A percentile compares a stretch with the other conserved stretches of the same genome.
Conservation (phyloP, 1,139 yeast genomes). For the Geotrichum aggregatum region DNA sequence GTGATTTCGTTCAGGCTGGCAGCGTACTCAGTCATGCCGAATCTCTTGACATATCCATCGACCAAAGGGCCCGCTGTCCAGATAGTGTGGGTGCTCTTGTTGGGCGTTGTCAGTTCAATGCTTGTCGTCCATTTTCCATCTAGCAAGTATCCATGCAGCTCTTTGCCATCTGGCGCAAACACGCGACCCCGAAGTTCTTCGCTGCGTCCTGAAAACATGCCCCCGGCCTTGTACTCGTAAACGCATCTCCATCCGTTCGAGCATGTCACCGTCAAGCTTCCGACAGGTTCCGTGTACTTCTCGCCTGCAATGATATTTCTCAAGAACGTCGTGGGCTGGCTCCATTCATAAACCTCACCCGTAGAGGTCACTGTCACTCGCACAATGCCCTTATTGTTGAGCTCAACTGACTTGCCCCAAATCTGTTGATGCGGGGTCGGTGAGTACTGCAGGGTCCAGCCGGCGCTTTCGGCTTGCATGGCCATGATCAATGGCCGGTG, state of each 20-base stretch:
- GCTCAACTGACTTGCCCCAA: slow-evolving; percentile 92
- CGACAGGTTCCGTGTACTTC: slow-evolving; percentile 82
- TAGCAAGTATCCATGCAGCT: slow-evolving; percentile 42
- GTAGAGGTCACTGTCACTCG: slow-evolving; percentile 52
- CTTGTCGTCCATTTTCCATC: slow-evolving; percentile 70
- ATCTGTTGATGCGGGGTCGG: slow-evolving; percentile 84
- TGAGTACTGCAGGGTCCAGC: slow-evolving; percentile 71
- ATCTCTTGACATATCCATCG: slow-evolving; percentile 56
- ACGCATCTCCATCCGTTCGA: slow-evolving; percentile 65
- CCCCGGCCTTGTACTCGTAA: slow-evolving; percentile 66
- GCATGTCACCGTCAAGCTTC: slow-evolving; percentile 62
- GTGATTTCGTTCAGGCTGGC: slow-evolving; percentile 80
- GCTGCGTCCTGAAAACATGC: slow-evolving; percentile 81
- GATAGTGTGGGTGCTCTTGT: slow-evolving; percentile 34
- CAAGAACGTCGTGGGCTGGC: slow-evolving; percentile 74
- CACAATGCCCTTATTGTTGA: slow-evolving; percentile 67
- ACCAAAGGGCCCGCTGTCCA: slow-evolving; percentile 70
- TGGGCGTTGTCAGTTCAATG: slow-evolving; percentile 25
- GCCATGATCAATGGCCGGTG: slow-evolving; percentile 86
- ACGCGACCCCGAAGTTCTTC: slow-evolving; percentile 68
- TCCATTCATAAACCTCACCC: slow-evolving; percentile 74
- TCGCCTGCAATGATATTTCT: slow-evolving; percentile 93
- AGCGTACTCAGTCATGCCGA: slow-evolving; percentile 81
- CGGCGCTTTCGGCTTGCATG: slow-evolving; percentile 61
- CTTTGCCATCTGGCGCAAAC: slow-evolving; percentile 39